Base-by-base conservation (phyloP, 1,284 basidiomycete genomes). In the Fomes fomentarius region DNA sequence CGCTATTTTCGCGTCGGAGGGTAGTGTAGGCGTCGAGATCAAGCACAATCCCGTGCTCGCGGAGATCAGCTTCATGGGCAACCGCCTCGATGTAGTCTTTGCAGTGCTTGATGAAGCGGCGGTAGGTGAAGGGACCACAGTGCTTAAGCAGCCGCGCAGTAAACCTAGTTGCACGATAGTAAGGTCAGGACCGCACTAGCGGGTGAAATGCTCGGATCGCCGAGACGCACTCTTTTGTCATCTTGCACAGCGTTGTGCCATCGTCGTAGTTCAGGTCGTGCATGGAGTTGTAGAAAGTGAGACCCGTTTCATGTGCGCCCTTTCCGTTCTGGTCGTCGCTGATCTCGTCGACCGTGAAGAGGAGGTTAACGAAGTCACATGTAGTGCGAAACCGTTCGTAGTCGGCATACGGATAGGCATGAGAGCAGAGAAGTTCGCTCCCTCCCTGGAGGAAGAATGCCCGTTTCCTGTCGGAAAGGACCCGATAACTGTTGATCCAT, bases 291-390 rank as follows among this genome's bases (percentile, higher is more conserved):
- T 82, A 71, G 58, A 84, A 81, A 19, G 80, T 72, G 33, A 76
- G 71, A 19, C 84, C 81, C 34, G 82, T 85, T 34, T 71, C 67
- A 34, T 76, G 72, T 28, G 84, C 85, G 50, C 82, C 84, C 52
- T 70, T 69, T 21, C 79, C 80, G 57, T 73, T 77, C 69, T 86
- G 85, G 48, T 86, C 84, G 62, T 89, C 85, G 64, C 83, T 87
- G 56, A 87, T 76, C 67, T 88, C 86, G 65, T 89, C 87, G 50
- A 87, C 74, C 39, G 85, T 82, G 68, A 87, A 88, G 19, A 89
- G 76, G 17, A 84, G 71, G 60, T 87, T 85, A 60, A 87, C 77
- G 60, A 85, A 84, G 69, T 88, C 85, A 61, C 82, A 85, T 39
- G 75, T 78, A 0, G 79, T 83, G 47, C 85, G 76, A 54, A 87